Evolutionary conservation across 805 yeast genomes (phyloP).

Genomic region (Myxozyma geophila): DNA sequence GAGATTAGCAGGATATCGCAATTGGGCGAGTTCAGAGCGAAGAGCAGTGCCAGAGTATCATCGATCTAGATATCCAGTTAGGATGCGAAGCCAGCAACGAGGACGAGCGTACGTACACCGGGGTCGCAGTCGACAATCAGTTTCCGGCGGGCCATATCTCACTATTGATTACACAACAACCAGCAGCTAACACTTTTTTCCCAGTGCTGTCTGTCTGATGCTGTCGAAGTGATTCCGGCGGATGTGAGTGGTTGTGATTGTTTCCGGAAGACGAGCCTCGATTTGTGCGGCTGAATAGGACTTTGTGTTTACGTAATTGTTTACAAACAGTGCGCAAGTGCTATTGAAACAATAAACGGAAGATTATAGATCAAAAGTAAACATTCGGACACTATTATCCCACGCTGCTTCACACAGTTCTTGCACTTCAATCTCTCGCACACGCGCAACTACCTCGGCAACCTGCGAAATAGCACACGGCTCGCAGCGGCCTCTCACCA

Average conservation of each 20-base stretch:
- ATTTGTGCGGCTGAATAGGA: neutral
- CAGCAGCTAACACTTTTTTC: no score
- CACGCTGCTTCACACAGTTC: conserved; percentile 57
- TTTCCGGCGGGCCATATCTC: conserved; percentile 24
- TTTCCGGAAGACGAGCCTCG: neutral
- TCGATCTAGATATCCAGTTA: conserved; percentile 41
- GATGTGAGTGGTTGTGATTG: neutral
- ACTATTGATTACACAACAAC: no score
- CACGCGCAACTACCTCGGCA: conserved; percentile 66
- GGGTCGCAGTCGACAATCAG: conserved; percentile 51
- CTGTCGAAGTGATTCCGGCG: neutral
- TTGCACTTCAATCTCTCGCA: conserved; percentile 52
- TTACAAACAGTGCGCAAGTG: no score
- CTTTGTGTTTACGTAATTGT: neutral
- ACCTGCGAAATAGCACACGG: conserved; percentile 86
- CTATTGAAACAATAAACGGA: no score
- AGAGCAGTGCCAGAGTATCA: conserved; percentile 48
- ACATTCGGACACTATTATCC: conserved; percentile 56
- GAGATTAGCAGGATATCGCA: conserved; percentile 44
- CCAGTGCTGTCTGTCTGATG: no score
- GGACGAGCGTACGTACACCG: conserved; percentile 43
- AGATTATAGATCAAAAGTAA: conserved; percentile 39
- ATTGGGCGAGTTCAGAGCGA: conserved; percentile 44
- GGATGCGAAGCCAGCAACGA: neutral
- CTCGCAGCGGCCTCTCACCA: conserved; percentile 87